phyloP scores from a whole-genome alignment of 768 basidiomycete genomes.

The Hydnum rufescens region DNA sequence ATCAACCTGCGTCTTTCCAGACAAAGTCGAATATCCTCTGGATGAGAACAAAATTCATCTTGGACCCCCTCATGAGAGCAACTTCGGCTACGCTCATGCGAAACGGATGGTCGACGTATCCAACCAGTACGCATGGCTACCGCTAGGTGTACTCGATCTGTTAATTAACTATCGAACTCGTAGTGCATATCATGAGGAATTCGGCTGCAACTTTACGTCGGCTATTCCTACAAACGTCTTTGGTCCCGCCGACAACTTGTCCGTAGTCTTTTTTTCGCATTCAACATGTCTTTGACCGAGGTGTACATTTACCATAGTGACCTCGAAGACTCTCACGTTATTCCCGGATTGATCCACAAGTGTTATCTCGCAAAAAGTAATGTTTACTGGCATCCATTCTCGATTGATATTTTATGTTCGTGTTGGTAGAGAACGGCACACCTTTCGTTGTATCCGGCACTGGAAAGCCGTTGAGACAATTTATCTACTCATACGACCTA shows the following conservation, averaged over 20 bases:
- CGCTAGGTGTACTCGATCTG: not conserved
- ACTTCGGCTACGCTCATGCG: slow-evolving; percentile 93
- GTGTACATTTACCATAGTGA: too few species aligned
- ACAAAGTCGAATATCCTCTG: slow-evolving; percentile 83
- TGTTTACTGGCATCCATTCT: not conserved
- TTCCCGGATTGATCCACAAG: slow-evolving; percentile 84
- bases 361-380: slow-evolving; percentile 80
- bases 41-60: slow-evolving; percentile 84
- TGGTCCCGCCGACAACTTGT: slow-evolving; percentile 90
- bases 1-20: slow-evolving; percentile 94
- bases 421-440: slow-evolving; percentile 44
- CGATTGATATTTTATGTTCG: not conserved
- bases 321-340: slow-evolving; percentile 80
- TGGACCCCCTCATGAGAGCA: slow-evolving; percentile 82
- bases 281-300: too few species aligned
- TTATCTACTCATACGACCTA: slow-evolving; percentile 91
- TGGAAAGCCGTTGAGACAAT: slow-evolving; percentile 87
- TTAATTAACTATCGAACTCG: not conserved
- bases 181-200: slow-evolving; percentile 92
- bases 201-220: slow-evolving; percentile 84
- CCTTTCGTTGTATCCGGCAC: slow-evolving; percentile 79
- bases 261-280: slow-evolving; percentile 13
- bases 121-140: slow-evolving; percentile 46
- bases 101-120: slow-evolving; percentile 92
- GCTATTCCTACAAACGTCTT: slow-evolving; percentile 98